phyloP scores from a whole-genome alignment of 306 rosid genomes.

The Lagenaria siceraria region DNA sequence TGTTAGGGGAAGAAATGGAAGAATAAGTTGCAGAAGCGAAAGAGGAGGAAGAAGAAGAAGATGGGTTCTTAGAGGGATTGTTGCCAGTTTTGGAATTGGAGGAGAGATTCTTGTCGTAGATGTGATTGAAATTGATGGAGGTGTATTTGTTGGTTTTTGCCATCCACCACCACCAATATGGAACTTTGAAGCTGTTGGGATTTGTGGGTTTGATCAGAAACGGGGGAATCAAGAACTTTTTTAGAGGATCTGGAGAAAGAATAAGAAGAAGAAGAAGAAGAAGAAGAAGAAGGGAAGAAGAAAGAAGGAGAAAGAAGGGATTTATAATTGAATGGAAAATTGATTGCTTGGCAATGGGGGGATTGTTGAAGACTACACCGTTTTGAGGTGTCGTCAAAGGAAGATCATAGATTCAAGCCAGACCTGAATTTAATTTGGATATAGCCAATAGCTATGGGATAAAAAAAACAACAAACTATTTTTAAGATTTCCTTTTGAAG shows the following conservation, averaged over 20 bases:
- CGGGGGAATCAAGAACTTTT: neutral
- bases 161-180: constrained; percentile 40
- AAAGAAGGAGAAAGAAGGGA: neutral
- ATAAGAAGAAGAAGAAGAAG: neutral
- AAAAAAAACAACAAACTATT: neutral
- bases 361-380: neutral
- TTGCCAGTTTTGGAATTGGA: constrained; percentile 11
- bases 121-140: constrained; percentile 66
- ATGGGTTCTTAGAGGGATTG: constrained; percentile 18
- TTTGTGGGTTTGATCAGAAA: neutral
- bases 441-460: neutral
- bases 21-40: constrained; percentile 44
- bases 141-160: constrained; percentile 71
- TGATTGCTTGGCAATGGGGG: neutral
- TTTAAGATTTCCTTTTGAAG: neutral
- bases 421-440: neutral
- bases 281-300: neutral
- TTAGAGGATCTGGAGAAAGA: neutral
- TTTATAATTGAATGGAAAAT: neutral
- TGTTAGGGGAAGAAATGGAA: constrained; percentile 43
- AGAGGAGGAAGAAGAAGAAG: constrained; percentile 27
- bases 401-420: neutral
- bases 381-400: neutral
- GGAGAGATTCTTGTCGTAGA: constrained; percentile 42
- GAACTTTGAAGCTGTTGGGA: neutral